Percentiles rank a stretch among this genome's conserved stretches.
phyloP scores from a whole-genome alignment of 768 basidiomycete genomes.

The Hygrophorus russula region DNA sequence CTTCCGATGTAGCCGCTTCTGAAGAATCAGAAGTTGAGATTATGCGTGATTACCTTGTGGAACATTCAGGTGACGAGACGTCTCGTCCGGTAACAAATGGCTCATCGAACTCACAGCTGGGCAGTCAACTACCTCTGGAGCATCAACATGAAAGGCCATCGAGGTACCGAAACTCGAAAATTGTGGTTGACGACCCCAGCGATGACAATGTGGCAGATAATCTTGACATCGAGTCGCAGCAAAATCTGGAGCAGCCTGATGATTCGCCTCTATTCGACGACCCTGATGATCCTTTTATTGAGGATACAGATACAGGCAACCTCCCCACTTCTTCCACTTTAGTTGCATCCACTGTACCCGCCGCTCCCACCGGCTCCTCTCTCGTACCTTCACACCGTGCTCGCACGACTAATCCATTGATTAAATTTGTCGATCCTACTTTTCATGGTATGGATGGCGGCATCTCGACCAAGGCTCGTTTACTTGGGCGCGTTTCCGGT shows the following conservation, averaged over 20 bases:
- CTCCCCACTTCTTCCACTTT: neutral
- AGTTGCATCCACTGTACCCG: neutral
- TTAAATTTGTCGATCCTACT: slow-evolving; percentile 37
- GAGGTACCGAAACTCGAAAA: neutral
- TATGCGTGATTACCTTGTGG: neutral
- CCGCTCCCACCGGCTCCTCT: no score
- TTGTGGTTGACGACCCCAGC: slow-evolving; percentile 94
- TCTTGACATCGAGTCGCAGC: slow-evolving; percentile 28
- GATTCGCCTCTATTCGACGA: neutral
- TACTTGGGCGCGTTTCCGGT: slow-evolving; percentile 18
- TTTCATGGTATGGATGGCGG: slow-evolving; percentile 22
- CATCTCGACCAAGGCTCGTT: slow-evolving; percentile 39
- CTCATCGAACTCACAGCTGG: neutral
- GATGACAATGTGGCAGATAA: slow-evolving; percentile 53
- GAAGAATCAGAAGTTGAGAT: slow-evolving; percentile 25
- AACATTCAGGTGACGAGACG: neutral
- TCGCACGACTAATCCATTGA: slow-evolving; percentile 39
- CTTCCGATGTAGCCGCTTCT: slow-evolving; percentile 8
- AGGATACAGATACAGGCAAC: neutral
- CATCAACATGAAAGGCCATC: neutral
- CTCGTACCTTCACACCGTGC: slow-evolving; percentile 31
- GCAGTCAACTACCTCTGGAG: no score
- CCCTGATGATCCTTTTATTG: neutral
- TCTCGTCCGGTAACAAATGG: neutral
- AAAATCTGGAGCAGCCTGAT: slow-evolving; percentile 10